These are phyloP conservation scores for Dactylonectria estremocensis DNA, from an alignment of 2,329 filamentous ascomycete genomes.

Conservation along the genomic window DNA sequence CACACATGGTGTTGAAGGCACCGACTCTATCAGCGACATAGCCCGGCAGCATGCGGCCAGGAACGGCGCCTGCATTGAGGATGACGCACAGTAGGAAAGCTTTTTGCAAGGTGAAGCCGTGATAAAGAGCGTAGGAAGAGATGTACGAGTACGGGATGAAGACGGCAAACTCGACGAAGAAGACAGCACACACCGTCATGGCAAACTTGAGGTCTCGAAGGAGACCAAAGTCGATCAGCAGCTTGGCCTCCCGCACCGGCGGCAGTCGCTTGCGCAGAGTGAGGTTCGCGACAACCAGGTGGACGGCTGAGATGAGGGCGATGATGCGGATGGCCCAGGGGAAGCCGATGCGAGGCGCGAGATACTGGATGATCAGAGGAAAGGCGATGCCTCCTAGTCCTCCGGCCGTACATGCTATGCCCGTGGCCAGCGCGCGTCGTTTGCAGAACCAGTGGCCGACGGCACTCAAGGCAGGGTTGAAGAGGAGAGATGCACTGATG, in stretches of 20 bases:
- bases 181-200: constrained; percentile 68
- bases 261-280: constrained; percentile 63
- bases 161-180: constrained; percentile 51
- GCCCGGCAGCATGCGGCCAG: constrained; percentile 28
- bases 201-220: constrained; percentile 66
- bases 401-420: constrained; percentile 77
- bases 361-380: constrained; percentile 50
- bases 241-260: constrained; percentile 59
- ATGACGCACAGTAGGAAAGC: constrained; percentile 23
- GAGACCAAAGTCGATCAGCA: constrained; percentile 65
- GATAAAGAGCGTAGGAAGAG: constrained; percentile 27
- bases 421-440: constrained; percentile 77
- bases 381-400: constrained; percentile 72
- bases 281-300: constrained; percentile 48
- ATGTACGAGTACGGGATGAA: constrained; percentile 37
- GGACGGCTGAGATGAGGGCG: constrained; percentile 45
- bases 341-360: constrained; percentile 50
- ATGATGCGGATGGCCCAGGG: constrained; percentile 51
- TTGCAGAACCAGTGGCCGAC: constrained; percentile 75
- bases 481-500: constrained; percentile 76
- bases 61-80: constrained; percentile 28
- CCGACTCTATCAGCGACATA: constrained; percentile 55
- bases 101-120: constrained; percentile 53
- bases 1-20: constrained; percentile 33
- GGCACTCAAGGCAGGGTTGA: constrained; percentile 77